phyloP scores from a whole-genome alignment of 1,139 yeast genomes.

The Yamadazyma mexicana region DNA sequence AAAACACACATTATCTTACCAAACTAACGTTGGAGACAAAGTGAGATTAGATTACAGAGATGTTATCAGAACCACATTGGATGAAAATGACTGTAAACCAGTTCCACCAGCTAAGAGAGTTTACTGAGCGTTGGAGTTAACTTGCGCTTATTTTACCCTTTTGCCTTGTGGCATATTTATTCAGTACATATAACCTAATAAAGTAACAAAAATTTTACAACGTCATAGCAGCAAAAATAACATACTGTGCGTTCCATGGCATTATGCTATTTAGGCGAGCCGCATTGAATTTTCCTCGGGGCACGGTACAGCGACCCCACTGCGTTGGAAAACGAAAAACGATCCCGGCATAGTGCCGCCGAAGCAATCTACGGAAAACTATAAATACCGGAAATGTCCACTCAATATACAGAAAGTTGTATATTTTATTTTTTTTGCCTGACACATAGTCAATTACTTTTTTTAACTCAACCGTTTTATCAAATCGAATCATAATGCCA shows the following conservation, averaged over 20 bases:
- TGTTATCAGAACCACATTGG: conserved; percentile 82
- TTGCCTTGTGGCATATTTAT: not conserved
- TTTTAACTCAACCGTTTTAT: too few relatives aligned
- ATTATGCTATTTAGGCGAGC: too few relatives aligned
- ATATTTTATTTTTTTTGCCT: too few relatives aligned
- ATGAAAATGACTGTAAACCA: conserved; percentile 88
- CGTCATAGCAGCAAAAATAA: not conserved
- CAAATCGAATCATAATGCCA: conserved; percentile 11
- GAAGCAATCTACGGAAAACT: not conserved
- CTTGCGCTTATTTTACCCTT: too few relatives aligned
- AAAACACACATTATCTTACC: conserved; percentile 97
- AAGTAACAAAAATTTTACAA: too few relatives aligned
- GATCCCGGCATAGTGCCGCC: too few relatives aligned
- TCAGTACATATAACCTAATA: not conserved
- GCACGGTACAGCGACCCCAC: too few relatives aligned
- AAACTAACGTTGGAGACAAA: conserved; percentile 65
- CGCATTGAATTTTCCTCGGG: too few relatives aligned
- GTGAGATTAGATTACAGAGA: conserved; percentile 83
- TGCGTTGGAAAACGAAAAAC: not conserved
- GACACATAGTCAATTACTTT: too few relatives aligned
- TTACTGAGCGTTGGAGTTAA: conserved; percentile 63
- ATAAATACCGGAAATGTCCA: not conserved
- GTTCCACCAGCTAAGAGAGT: conserved; percentile 98
- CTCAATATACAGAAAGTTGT: too few relatives aligned
- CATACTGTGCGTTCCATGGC: too few relatives aligned